phyloP scores from a whole-genome alignment of 331 rosid genomes.

The Spiraea crenata region DNA sequence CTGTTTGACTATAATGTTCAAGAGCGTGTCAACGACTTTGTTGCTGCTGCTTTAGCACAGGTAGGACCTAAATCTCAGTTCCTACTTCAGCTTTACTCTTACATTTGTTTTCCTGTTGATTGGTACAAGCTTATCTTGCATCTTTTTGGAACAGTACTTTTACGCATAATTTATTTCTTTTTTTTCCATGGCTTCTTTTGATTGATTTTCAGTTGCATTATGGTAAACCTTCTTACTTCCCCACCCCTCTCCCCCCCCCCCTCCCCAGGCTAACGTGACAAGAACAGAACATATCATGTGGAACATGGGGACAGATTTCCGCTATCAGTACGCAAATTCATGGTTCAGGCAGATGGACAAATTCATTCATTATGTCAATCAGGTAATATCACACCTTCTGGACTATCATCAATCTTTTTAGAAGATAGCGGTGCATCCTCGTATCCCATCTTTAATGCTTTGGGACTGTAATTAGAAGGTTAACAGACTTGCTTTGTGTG shows the following conservation, averaged over 20 bases:
- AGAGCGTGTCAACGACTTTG: slow-evolving; percentile 82
- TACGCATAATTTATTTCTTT: background rate
- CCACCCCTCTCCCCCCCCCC: no score
- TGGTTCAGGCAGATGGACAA: slow-evolving; percentile 99
- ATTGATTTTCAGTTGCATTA: slow-evolving; percentile 12
- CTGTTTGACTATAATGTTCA: slow-evolving; percentile 89
- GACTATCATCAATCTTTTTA: slow-evolving; percentile 15
- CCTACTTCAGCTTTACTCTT: background rate
- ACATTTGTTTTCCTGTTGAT: background rate
- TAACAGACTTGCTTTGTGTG: slow-evolving; percentile 3
- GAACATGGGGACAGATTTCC: slow-evolving; percentile 94
- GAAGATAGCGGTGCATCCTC: background rate
- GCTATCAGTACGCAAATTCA: slow-evolving; percentile 89
- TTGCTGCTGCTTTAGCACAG: slow-evolving; percentile 87
- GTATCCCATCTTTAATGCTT: background rate
- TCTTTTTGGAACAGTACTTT: background rate
- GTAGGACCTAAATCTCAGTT: slow-evolving; percentile 33
- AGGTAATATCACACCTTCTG: slow-evolving; percentile 38
- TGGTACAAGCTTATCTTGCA: background rate
- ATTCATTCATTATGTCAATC: slow-evolving; percentile 88
- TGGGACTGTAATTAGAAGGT: background rate
- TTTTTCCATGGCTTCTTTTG: background rate
- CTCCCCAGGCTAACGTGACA: slow-evolving; percentile 80
- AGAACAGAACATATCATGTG: slow-evolving; percentile 90
- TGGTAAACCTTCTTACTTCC: slow-evolving; percentile 11